These are phyloP conservation scores for Heritiera littoralis DNA, from an alignment of 345 rosid species.

Conservation along the genomic window DNA sequence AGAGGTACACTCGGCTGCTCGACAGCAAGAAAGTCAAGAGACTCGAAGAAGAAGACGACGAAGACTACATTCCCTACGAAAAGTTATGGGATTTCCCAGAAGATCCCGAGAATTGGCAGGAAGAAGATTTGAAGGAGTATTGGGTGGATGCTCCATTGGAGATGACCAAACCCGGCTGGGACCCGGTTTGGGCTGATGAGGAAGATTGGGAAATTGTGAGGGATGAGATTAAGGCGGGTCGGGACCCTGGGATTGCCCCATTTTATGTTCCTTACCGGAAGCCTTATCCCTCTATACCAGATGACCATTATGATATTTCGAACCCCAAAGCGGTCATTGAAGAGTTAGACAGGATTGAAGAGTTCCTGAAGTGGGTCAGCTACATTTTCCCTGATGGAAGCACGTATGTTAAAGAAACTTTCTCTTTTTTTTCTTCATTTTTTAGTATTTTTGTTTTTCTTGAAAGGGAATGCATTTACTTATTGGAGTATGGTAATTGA, in stretches of 20 bases:
- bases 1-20: slow-evolving; percentile 24
- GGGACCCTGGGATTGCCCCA: slow-evolving; percentile 75
- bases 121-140: slow-evolving; percentile 71
- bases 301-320: slow-evolving; percentile 52
- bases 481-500: background rate
- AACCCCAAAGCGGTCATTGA: slow-evolving; percentile 71
- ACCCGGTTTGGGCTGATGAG: slow-evolving; percentile 82
- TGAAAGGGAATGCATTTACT: slow-evolving; percentile 2
- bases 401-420: slow-evolving; percentile 50
- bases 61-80: slow-evolving; percentile 32
- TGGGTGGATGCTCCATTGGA: slow-evolving; percentile 80
- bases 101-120: slow-evolving; percentile 80
- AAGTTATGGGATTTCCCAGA: slow-evolving; percentile 67
- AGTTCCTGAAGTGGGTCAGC: slow-evolving; percentile 91
- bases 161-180: slow-evolving; percentile 80
- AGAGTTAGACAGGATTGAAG: slow-evolving; percentile 92
- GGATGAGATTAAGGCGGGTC: slow-evolving; percentile 54
- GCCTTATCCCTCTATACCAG: slow-evolving; percentile 70
- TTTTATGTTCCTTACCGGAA: slow-evolving; percentile 82
- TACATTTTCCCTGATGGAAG: slow-evolving; percentile 87
- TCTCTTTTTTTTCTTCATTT: background rate
- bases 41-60: slow-evolving; percentile 53
- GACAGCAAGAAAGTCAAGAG: slow-evolving; percentile 42
- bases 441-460: background rate
- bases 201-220: slow-evolving; percentile 68